These are phyloP conservation scores for Camelina sativa DNA, from an alignment of 345 rosid genomes.

Conservation along the genomic window DNA sequence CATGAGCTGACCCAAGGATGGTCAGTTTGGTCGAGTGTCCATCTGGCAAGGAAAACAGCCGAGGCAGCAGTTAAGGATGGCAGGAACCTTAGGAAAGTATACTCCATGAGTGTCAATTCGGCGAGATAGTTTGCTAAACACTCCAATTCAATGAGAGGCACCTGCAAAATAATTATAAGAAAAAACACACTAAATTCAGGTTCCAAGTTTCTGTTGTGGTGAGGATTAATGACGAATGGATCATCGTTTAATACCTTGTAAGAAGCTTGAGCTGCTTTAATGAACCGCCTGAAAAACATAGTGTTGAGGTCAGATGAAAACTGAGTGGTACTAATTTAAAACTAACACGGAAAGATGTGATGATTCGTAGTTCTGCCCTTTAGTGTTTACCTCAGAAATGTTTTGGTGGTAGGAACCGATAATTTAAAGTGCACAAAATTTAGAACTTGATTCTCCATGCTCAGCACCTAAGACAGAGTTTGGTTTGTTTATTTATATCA, in stretches of 20 bases:
- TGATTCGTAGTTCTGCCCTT: slow-evolving; percentile 8
- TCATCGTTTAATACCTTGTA: slow-evolving; percentile 53
- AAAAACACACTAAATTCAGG: slow-evolving; percentile 25
- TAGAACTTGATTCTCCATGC: slow-evolving; percentile 79
- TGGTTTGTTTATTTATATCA: slow-evolving; percentile 30
- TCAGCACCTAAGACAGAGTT: slow-evolving; percentile 71
- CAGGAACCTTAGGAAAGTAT: slow-evolving; percentile 68
- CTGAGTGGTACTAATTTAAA: neutral
- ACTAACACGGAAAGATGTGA: slow-evolving; percentile 24
- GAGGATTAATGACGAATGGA: neutral
- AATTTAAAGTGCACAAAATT: slow-evolving; percentile 73
- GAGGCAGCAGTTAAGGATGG: slow-evolving; percentile 92
- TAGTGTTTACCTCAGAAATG: slow-evolving; percentile 77
- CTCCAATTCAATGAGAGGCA: slow-evolving; percentile 66
- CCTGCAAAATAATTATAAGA: slow-evolving; percentile 49
- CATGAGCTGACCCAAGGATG: slow-evolving; percentile 86
- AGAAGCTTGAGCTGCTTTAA: slow-evolving; percentile 83
- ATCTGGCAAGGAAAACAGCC: slow-evolving; percentile 85
- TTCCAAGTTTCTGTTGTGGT: neutral
- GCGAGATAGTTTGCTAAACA: slow-evolving; percentile 85
- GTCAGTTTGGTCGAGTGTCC: slow-evolving; percentile 80
- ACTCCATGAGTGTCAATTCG: slow-evolving; percentile 80
- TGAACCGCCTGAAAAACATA: slow-evolving; percentile 70
- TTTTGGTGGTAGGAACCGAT: slow-evolving; percentile 79
- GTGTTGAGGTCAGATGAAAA: slow-evolving; percentile 5